phyloP scores from a whole-genome alignment of 805 yeast species.

The Candida gorgasii region DNA sequence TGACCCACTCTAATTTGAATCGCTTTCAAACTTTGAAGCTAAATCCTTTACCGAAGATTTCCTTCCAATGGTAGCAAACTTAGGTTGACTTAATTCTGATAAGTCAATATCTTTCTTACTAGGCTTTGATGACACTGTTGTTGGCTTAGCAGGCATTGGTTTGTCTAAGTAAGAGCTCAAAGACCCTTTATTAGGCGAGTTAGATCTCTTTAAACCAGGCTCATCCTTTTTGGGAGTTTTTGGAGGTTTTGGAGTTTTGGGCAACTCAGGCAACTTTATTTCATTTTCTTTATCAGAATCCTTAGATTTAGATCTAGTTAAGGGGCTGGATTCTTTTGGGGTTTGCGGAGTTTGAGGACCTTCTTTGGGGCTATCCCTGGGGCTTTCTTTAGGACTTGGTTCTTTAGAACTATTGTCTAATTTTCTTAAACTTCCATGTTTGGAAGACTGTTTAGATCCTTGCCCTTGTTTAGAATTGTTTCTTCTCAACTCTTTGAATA shows the following conservation, averaged over 20 bases:
- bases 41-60: slow-evolving; percentile 35
- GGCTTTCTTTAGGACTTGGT: slow-evolving; percentile 11
- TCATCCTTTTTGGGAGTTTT: slow-evolving; percentile 16
- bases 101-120: slow-evolving; percentile 25
- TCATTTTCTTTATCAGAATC: background rate
- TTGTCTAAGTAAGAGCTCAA: slow-evolving; percentile 20
- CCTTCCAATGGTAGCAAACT: slow-evolving; percentile 28
- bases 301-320: background rate
- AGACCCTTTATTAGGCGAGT: slow-evolving; percentile 41
- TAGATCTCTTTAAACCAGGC: slow-evolving; percentile 32
- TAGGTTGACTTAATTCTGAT: slow-evolving; percentile 29
- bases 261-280: slow-evolving; percentile 2
- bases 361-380: background rate
- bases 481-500: slow-evolving; percentile 63
- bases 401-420: background rate
- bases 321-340: background rate
- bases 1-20: background rate
- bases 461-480: slow-evolving; percentile 23
- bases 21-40: slow-evolving; percentile 27
- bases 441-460: background rate
- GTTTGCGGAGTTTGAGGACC: slow-evolving; percentile 5
- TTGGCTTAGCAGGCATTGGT: slow-evolving; percentile 10
- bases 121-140: slow-evolving; percentile 26
- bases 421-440: background rate
- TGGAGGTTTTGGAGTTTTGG: slow-evolving; percentile 13